A percentile compares a stretch with the other conserved stretches of the same genome.
phyloP scores from a whole-genome alignment of 2,329 filamentous ascomycete species.

The Zymoseptoria passerinii region DNA sequence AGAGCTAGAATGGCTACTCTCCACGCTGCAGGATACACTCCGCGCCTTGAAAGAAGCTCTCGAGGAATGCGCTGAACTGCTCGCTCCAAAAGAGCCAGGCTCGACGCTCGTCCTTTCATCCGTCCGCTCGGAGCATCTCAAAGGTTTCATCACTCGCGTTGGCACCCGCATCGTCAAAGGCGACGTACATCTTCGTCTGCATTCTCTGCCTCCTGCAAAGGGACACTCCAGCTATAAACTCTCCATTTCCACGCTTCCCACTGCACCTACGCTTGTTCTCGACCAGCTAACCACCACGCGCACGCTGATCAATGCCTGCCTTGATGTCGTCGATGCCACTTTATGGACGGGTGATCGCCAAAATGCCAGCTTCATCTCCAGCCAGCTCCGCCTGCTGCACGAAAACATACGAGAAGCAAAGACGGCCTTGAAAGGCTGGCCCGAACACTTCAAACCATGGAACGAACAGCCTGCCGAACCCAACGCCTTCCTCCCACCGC shows the following conservation, averaged over 20 bases:
- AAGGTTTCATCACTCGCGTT: constrained; percentile 83
- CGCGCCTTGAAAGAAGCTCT: constrained; percentile 60
- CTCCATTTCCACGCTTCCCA: constrained; percentile 44
- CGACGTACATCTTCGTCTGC: constrained; percentile 67
- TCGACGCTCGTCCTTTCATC: constrained; percentile 87
- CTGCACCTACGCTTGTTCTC: constrained; percentile 53
- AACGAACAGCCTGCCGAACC: constrained; percentile 47
- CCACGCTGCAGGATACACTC: constrained; percentile 53
- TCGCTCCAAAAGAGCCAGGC: constrained; percentile 75
- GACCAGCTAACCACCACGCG: constrained; percentile 63
- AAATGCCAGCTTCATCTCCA: constrained; percentile 49
- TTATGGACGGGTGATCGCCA: constrained; percentile 61
- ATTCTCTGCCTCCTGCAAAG: constrained; percentile 52
- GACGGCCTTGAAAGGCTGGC: constrained; percentile 48
- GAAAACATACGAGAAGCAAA: constrained; percentile 56
- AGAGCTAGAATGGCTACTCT: constrained; percentile 58
- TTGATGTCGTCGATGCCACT: constrained; percentile 74
- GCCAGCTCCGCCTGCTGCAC: constrained; percentile 50
- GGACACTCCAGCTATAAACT: constrained; percentile 45
- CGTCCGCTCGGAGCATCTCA: constrained; percentile 76
- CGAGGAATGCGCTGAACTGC: constrained; percentile 78
- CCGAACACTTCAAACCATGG: constrained; percentile 46
- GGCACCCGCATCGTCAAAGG: constrained; percentile 89
- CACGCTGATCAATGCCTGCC: constrained; percentile 69
- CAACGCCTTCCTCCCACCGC: constrained; percentile 52